Conservation (phyloP, 2,329 filamentous ascomycete genomes). For the Emydomyces testavorans region DNA sequence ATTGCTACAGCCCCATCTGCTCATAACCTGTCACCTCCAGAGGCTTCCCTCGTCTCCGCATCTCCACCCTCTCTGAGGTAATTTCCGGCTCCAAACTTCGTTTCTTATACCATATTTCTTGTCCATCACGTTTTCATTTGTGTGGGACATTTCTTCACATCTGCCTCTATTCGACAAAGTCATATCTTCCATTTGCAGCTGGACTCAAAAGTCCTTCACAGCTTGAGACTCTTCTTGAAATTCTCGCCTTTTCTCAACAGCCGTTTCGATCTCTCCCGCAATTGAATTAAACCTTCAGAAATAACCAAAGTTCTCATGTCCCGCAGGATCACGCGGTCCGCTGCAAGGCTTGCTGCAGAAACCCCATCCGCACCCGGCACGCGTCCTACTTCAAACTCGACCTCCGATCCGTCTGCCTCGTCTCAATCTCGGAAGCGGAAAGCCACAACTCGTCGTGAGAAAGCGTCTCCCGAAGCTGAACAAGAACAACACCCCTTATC, state of each 20-base stretch:
- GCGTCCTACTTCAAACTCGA: conserved; percentile 31
- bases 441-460: conserved; percentile 41
- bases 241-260: conserved; percentile 4
- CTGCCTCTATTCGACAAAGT: background rate
- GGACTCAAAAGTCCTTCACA: background rate
- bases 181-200: background rate
- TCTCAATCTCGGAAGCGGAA: conserved; percentile 64
- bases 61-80: conserved; percentile 29
- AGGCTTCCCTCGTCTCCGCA: conserved; percentile 19
- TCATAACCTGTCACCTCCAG: conserved; percentile 22
- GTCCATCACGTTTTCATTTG: background rate
- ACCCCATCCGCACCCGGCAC: conserved; percentile 38
- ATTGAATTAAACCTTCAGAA: conserved; percentile 3
- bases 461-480: conserved; percentile 21
- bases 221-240: conserved; percentile 13
- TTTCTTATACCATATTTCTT: conserved; percentile 9
- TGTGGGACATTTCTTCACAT: background rate
- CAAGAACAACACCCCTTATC: conserved; percentile 2
- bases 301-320: conserved; percentile 63
- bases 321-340: conserved; percentile 90
- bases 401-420: conserved; percentile 34
- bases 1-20: conserved; percentile 21
- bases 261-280: background rate
- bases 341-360: conserved; percentile 68
- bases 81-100: conserved; percentile 18